phyloP scores from a whole-genome alignment of 2,329 filamentous ascomycete species.

The Coleophoma eucalyptorum region DNA sequence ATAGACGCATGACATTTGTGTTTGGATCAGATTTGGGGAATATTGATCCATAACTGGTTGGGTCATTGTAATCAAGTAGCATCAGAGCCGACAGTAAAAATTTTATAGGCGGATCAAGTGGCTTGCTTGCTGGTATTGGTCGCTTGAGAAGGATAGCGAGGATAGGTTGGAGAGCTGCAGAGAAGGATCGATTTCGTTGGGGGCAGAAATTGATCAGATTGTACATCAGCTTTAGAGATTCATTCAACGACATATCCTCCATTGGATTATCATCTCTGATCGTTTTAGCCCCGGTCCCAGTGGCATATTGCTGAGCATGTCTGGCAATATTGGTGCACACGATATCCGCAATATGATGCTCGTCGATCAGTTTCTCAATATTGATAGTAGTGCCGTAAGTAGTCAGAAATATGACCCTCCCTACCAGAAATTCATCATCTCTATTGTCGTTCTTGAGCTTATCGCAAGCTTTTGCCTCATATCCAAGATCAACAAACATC shows the following conservation, averaged over 20 bases:
- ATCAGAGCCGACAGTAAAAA: conserved; percentile 76
- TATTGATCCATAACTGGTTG: conserved; percentile 42
- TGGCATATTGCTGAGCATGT: conserved; percentile 56
- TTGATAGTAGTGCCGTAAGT: conserved; percentile 74
- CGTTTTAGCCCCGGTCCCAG: conserved; percentile 20
- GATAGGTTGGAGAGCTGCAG: conserved; percentile 64
- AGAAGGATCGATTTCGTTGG: conserved; percentile 58
- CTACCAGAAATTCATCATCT: conserved; percentile 83
- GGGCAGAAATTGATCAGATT: conserved; percentile 78
- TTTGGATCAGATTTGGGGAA: conserved; percentile 63
- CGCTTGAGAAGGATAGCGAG: conserved; percentile 63
- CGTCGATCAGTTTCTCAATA: conserved; percentile 59
- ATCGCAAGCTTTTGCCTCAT: conserved; percentile 62
- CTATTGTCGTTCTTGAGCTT: conserved; percentile 68
- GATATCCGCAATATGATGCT: conserved; percentile 62
- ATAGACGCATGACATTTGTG: conserved; percentile 58
- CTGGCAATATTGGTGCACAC: conserved; percentile 67
- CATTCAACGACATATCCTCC: conserved; percentile 75
- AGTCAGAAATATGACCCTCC: conserved; percentile 74
- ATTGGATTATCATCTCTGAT: conserved; percentile 46
- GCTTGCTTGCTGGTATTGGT: conserved; percentile 54
- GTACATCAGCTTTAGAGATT: conserved; percentile 85
- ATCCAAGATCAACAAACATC: conserved; percentile 67
- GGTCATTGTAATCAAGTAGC: conserved; percentile 66
- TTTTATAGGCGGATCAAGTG: conserved; percentile 69